Conservation (phyloP, 805 yeast species). For the Hanseniaspora thailandica region DNA sequence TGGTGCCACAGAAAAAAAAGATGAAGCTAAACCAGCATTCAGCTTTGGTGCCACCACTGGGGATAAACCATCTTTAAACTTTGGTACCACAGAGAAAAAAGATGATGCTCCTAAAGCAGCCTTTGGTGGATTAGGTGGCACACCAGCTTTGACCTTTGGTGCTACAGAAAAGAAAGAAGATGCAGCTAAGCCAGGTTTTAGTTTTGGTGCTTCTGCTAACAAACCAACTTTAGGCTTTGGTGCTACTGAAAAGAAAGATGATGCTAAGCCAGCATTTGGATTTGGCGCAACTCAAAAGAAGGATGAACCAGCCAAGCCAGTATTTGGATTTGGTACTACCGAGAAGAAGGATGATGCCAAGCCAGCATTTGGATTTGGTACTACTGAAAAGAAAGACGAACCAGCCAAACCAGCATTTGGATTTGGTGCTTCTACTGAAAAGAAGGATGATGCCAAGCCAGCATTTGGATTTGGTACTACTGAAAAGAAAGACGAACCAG, state of each 20-base stretch:
- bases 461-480: conserved; percentile 16
- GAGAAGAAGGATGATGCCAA: conserved; percentile 13
- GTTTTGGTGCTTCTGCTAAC: conserved; percentile 13
- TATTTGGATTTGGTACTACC: conserved; percentile 3
- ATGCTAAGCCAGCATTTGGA: conserved; percentile 1
- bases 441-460: conserved; percentile 14
- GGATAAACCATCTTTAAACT: conserved; percentile 17
- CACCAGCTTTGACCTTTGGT: background rate
- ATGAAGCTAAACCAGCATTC: background rate
- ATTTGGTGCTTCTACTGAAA: conserved; percentile 17
- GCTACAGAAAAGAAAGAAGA: conserved; percentile 5
- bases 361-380: conserved; percentile 16
- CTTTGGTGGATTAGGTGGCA: background rate
- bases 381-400: conserved; percentile 6
- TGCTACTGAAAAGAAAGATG: conserved; percentile 17
- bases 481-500: conserved; percentile 1
- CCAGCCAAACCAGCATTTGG: conserved; percentile 14
- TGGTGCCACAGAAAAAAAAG: conserved; percentile 8
- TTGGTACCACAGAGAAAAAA: conserved; percentile 9
- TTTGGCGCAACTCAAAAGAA: background rate
- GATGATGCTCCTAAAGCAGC: background rate
- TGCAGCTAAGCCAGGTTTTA: conserved; percentile 13
- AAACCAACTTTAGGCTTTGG: conserved; percentile 14
- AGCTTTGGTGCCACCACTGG: conserved; percentile 12
- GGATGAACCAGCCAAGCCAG: conserved; percentile 7